Evolutionary conservation across 352 stramenopile species (phyloP), one percentile per base, ranked within the genome.

Genomic region (Phytophthora brassicae): DNA sequence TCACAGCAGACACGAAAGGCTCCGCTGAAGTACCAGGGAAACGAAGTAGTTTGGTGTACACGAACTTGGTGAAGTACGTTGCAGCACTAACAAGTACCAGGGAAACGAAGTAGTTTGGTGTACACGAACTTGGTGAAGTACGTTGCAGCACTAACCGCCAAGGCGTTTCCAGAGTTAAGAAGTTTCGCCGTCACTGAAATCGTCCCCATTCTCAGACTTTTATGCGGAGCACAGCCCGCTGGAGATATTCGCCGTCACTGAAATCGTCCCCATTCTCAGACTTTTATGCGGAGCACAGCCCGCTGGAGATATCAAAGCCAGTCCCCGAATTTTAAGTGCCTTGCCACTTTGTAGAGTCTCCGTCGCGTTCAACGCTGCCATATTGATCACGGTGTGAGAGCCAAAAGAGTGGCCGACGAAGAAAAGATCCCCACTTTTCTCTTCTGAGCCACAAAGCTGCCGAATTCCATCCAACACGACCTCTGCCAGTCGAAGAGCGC

Each of bases 11-110:
- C 6, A 78, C 60, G n/a, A n/a, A n/a, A n/a, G n/a, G n/a, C n/a
- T n/a, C n/a, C n/a, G n/a, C n/a, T n/a, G n/a, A n/a, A n/a, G n/a
- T n/a, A n/a, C n/a, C n/a, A n/a, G n/a, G n/a, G n/a, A 59, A 56
- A 74, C 56, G 45, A 9, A 89, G 46, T 3, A 74, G 6, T 39
- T 70, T 63, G 2, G 68, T 81, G 65, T 83, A 86, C 31, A 84
- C n/a, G n/a, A n/a, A n/a, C n/a, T n/a, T n/a, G n/a, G n/a, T 59
- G 47, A 72, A 19, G 5, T 46, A 12, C n/a, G 61, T 59, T 4
- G 73, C 47, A 38, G 45, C 6, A 59, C 64, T 44, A 56, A 60
- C 19, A n/a, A n/a, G n/a, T n/a, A n/a, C n/a, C n/a, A n/a, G n/a
- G n/a, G n/a, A 59, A 56, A 74, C 56, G 45, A 9, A 89, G 46